Conservation (phyloP, 2,329 filamentous ascomycete genomes). For the Colletotrichum simmondsii region DNA sequence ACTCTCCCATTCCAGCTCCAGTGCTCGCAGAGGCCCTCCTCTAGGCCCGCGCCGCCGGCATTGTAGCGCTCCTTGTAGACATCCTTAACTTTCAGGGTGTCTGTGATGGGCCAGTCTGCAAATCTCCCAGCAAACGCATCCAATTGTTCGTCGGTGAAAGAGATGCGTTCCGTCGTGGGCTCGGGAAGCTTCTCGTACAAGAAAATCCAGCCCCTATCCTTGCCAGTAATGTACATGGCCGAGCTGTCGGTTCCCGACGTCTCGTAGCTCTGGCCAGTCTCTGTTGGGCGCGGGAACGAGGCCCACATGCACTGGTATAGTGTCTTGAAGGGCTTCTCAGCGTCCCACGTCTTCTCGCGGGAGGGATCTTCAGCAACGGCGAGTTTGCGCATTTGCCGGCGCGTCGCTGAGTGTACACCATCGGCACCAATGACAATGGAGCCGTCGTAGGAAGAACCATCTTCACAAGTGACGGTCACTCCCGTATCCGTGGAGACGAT, state of each 20-base stretch:
- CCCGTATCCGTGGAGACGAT: conserved; percentile 37
- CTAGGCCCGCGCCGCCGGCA: conserved; percentile 45
- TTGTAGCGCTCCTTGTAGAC: conserved; percentile 40
- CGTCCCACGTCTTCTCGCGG: conserved; percentile 21
- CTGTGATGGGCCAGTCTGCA: conserved; percentile 40
- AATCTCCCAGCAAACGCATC: conserved; percentile 39
- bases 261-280: conserved; percentile 42
- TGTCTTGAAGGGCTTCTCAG: conserved; percentile 34
- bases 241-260: conserved; percentile 43
- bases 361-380: conserved; percentile 36
- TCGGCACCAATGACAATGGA: conserved; percentile 55
- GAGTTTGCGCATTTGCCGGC: conserved; percentile 46
- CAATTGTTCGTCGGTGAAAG: conserved; percentile 41
- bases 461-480: conserved; percentile 43
- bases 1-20: conserved; percentile 49
- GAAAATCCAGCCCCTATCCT: conserved; percentile 44
- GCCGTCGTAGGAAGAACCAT: conserved; percentile 45
- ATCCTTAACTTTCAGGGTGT: conserved; percentile 43
- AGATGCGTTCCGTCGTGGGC: conserved; percentile 39
- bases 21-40: conserved; percentile 48
- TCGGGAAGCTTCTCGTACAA: conserved; percentile 44
- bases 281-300: conserved; percentile 40
- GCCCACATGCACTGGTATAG: conserved; percentile 48
- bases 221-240: conserved; percentile 43
- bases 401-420: conserved; percentile 52